Evolutionary conservation across 371 early-diverging fungal genomes (phyloP).

Genomic region (Rhizopus microsporus): DNA sequence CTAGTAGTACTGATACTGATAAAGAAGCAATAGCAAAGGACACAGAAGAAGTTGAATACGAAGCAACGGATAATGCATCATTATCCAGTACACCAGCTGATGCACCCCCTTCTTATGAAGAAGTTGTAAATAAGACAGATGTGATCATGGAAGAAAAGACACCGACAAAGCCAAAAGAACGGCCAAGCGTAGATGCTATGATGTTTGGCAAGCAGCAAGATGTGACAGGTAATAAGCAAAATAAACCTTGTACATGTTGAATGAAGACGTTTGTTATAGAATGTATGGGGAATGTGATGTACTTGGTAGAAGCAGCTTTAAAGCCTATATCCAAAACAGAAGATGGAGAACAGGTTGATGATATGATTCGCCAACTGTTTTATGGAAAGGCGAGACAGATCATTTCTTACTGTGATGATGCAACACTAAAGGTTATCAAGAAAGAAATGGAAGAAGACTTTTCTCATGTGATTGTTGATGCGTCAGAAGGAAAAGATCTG

Average conservation of each 20-base stretch:
- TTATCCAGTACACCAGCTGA: not conserved
- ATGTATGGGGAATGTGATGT: conserved; percentile 75
- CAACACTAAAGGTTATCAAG: conserved; percentile 34
- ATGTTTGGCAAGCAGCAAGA: conserved; percentile 72
- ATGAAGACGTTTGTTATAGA: conserved; percentile 33
- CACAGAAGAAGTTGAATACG: conserved; percentile 4
- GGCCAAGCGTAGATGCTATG: conserved; percentile 42
- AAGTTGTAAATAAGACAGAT: conserved; percentile 3
- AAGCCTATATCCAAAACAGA: conserved; percentile 36
- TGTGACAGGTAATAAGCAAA: conserved; percentile 44
- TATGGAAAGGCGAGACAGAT: conserved; percentile 68
- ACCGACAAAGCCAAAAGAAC: conserved; percentile 14
- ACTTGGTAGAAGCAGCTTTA: conserved; percentile 59
- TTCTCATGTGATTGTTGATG: conserved; percentile 65
- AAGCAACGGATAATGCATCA: not conserved
- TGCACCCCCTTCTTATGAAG: conserved; percentile 22
- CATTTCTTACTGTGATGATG: conserved; percentile 50
- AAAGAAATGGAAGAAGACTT: conserved; percentile 64
- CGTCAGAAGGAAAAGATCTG: conserved; percentile 55
- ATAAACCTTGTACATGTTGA: not conserved
- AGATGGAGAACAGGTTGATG: conserved; percentile 39
- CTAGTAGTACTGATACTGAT: not conserved
- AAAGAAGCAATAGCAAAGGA: not conserved
- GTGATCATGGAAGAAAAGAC: not conserved
- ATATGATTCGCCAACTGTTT: conserved; percentile 56